Evolutionary conservation across 1,139 yeast species (phyloP).

Genomic region (Insectozyma bohioensis): DNA sequence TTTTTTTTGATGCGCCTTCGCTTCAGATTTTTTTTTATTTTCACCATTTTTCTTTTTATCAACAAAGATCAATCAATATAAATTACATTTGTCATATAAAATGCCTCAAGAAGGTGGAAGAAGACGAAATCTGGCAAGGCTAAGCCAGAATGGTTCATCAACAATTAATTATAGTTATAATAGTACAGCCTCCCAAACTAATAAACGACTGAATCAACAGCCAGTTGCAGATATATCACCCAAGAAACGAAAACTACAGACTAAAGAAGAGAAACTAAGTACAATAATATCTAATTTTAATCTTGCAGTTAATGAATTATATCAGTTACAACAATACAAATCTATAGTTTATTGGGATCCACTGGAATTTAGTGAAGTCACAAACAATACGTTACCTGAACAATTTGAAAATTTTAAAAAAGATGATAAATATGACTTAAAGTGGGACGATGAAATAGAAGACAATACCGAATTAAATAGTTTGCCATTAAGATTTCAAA

Average conservation of each 20-base stretch:
- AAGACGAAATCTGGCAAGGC: slow-evolving; percentile 13
- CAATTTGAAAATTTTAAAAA: slow-evolving; percentile 34
- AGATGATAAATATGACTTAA: slow-evolving; percentile 21
- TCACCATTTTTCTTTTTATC: slow-evolving; percentile 4
- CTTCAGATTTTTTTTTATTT: slow-evolving; percentile 7
- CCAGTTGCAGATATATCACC: slow-evolving; percentile 1
- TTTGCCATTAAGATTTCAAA: slow-evolving; percentile 44
- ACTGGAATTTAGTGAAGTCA: slow-evolving; percentile 34
- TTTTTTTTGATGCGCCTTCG: too few relatives aligned
- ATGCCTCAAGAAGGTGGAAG: slow-evolving; percentile 12
- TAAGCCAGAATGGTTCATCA: slow-evolving; percentile 10
- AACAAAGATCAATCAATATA: too few relatives aligned
- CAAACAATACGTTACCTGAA: slow-evolving; percentile 30
- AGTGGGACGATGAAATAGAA: slow-evolving; percentile 35
- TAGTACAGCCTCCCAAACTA: background rate
- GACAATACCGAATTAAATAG: slow-evolving; percentile 27
- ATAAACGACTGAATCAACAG: slow-evolving; percentile 1
- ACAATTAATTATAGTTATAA: slow-evolving; percentile 6
- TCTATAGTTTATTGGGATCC: slow-evolving; percentile 66
- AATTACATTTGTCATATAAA: too few relatives aligned
- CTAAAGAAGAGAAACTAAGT: slow-evolving; percentile 25
- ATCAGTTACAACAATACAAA: slow-evolving; percentile 58
- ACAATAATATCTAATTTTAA: slow-evolving; percentile 47
- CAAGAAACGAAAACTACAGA: slow-evolving; percentile 13
- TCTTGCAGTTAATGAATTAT: slow-evolving; percentile 47